Base-by-base conservation (phyloP, 495 filamentous ascomycete species). In the Aspergillus heteromorphus region DNA sequence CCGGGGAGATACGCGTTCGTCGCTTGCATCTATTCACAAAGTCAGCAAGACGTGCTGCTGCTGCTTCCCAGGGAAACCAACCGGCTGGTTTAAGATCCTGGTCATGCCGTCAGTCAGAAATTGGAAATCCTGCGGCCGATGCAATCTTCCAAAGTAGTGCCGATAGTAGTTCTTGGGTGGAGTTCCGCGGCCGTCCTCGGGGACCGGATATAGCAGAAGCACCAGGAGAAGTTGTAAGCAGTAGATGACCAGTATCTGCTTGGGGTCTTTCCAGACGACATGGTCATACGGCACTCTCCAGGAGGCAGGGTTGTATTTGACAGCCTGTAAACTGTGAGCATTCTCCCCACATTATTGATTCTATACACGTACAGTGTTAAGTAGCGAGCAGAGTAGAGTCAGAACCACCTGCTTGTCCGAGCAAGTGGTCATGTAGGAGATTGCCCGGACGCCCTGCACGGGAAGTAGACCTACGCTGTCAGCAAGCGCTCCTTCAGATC, bases 41-140 rank as follows among this genome's bases (percentile, higher is more conserved):
- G 40, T 51, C 10, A 61, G 40, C 13, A 43, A 29, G 53, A n/a
- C n/a, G 27, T 6, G n/a, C n/a, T n/a, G n/a, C n/a, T n/a, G n/a
- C n/a, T n/a, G n/a, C n/a, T n/a, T n/a, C n/a, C n/a, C n/a, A n/a
- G n/a, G 2, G 25, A 21, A 40, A n/a, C 57, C 17, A 63, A 87
- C 85, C 6, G 93, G 93, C 56, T 97, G 91, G 61, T 93, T 95
- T 49, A 99, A 70, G 31, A 97, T 86, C 59, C 90, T 83, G 2
- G 87, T 95, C 87, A 99, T 95, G 19, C 93, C 93, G 68, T 97
- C 92, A 13, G 93, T 87, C 19, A 97, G 82, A 66, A 97, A 97
- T 68, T 99, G 93, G 69, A 99, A 97, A 65, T 99, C 93, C 64
- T 97, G 89, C 8, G 92, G 88, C 45, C 93, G 81, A 70, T 99